Percentiles rank a stretch among this genome's conserved stretches.
Conservation (phyloP, 2,329 filamentous ascomycete species). For the Hirsutella thompsonii region DNA sequence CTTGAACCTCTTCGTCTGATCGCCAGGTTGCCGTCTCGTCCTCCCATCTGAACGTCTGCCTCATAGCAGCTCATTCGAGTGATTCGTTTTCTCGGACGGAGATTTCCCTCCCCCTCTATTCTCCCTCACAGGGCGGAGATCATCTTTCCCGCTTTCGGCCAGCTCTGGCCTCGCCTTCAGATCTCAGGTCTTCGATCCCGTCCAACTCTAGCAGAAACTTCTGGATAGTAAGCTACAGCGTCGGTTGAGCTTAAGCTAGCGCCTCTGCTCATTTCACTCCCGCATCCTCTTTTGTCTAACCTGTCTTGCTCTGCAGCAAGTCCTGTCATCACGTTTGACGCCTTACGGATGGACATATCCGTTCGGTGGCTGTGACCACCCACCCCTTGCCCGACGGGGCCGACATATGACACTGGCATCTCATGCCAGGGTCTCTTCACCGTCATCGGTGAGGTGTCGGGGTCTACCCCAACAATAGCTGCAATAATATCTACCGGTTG, state of each 20-base stretch:
- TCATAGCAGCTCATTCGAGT: too few species aligned
- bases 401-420: not conserved
- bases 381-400: not conserved
- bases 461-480: not conserved
- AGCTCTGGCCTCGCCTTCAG: not conserved
- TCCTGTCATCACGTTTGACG: not conserved
- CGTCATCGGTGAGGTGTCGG: not conserved
- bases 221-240: too few species aligned
- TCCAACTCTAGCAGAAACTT: not conserved
- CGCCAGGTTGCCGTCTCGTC: too few species aligned
- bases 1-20: too few species aligned
- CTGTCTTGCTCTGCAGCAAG: not conserved
- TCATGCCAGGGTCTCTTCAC: not conserved
- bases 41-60: too few species aligned
- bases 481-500: not conserved
- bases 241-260: not conserved
- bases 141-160: not conserved
- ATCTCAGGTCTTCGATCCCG: not conserved
- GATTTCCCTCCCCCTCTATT: not conserved
- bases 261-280: not conserved
- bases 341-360: not conserved
- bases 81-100: too few species aligned
- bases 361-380: not conserved
- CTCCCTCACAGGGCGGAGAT: not conserved
- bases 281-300: not conserved